phyloP scores from a whole-genome alignment of 495 filamentous ascomycete species.

The Hypoxylon fragiforme region DNA sequence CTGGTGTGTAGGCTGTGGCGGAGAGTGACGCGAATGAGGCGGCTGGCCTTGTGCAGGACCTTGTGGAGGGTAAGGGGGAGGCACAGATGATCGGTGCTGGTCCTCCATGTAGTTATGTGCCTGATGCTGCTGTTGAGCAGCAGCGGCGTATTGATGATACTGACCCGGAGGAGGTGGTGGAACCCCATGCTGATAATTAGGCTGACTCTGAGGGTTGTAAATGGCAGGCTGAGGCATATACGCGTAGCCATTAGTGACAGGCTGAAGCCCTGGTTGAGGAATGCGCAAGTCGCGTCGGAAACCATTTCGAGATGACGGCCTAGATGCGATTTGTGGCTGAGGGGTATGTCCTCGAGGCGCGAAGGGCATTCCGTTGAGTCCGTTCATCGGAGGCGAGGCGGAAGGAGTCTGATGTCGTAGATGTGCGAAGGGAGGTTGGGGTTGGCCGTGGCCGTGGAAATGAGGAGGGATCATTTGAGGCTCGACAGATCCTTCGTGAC shows the following conservation, averaged over 20 bases:
- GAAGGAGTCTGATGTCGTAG: conserved; percentile 83
- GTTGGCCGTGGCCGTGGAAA: conserved; percentile 74
- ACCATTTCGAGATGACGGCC: conserved; percentile 82
- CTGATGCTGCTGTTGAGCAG: conserved; percentile 45
- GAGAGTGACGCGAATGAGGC: conserved; percentile 34
- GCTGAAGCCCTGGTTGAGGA: conserved; percentile 59
- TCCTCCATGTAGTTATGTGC: conserved; percentile 71
- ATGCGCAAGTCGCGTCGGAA: conserved; percentile 72
- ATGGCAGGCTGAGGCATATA: conserved; percentile 86
- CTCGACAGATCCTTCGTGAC: conserved; percentile 50
- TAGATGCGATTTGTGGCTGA: conserved; percentile 72
- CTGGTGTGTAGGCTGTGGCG: conserved; percentile 48
- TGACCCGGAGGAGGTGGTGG: conserved; percentile 61
- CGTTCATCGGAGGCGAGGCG: conserved; percentile 89
- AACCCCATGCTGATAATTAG: conserved; percentile 48
- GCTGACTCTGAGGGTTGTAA: conserved; percentile 72
- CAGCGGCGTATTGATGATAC: conserved; percentile 44
- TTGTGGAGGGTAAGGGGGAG: conserved; percentile 59
- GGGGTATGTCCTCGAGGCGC: conserved; percentile 74
- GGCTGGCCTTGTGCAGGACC: conserved; percentile 34
- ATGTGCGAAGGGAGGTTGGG: conserved; percentile 73
- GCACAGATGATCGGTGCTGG: conserved; percentile 63
- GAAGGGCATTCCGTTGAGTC: conserved; percentile 75
- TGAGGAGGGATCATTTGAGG: conserved; percentile 70
- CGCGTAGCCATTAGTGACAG: conserved; percentile 72